Conservation (phyloP, 1,139 yeast species). For the Saccharomyces hybrid region DNA sequence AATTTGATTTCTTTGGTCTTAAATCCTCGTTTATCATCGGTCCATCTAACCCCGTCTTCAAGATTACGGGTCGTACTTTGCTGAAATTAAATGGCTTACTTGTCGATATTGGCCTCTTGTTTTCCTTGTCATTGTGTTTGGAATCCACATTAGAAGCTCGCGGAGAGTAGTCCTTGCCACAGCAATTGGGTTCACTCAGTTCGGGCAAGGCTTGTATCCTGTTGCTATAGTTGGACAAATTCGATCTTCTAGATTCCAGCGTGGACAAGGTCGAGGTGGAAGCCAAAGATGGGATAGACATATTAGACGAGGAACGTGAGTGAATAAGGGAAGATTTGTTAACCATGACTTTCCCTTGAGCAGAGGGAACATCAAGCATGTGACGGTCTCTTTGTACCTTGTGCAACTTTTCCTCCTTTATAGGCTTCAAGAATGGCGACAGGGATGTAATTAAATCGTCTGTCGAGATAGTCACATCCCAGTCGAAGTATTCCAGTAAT, state of each 20-base stretch:
- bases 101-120: conserved; percentile 3
- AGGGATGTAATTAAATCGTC: conserved; percentile 62
- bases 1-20: conserved; percentile 6
- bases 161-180: conserved; percentile 4
- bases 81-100: not conserved
- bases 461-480: conserved; percentile 69
- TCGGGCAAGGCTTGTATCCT: conserved; percentile 5
- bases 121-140: conserved; percentile 8
- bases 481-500: conserved; percentile 67
- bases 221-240: conserved; percentile 2
- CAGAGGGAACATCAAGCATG: not conserved
- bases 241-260: conserved; percentile 14
- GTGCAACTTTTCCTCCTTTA: conserved; percentile 40
- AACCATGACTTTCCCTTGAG: not conserved
- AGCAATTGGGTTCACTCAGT: conserved; percentile 4
- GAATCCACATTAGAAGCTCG: not conserved
- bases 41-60: conserved; percentile 14
- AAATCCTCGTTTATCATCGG: conserved; percentile 4
- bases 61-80: conserved; percentile 13
- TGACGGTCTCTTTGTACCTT: conserved; percentile 12
- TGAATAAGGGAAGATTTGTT: conserved; percentile 9
- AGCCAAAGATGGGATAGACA: conserved; percentile 25
- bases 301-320: conserved; percentile 18
- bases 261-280: conserved; percentile 24
- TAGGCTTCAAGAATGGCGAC: conserved; percentile 68